Conservation (phyloP, 306 rosid genomes). For the Cicer judaicum region DNA sequence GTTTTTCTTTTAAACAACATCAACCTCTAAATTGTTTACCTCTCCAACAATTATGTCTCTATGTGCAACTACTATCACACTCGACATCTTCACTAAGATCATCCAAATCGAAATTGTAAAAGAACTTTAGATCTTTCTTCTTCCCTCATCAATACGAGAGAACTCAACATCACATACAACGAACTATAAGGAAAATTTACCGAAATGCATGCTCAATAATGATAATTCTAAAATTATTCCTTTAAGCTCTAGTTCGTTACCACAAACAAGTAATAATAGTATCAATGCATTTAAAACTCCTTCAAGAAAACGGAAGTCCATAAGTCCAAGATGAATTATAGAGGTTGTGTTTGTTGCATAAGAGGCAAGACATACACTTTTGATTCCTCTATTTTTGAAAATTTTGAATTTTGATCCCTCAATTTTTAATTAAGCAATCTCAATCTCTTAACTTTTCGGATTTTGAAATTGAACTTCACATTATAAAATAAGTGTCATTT, state of each 20-base stretch:
- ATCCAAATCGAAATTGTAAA: constrained; percentile 62
- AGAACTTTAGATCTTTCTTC: constrained; percentile 70
- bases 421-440: too few species aligned
- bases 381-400: too few species aligned
- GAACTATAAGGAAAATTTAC: constrained; percentile 65
- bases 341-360: constrained; percentile 77
- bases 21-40: constrained; percentile 73
- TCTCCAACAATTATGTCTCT: constrained; percentile 81
- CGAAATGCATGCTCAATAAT: constrained; percentile 64
- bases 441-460: too few species aligned
- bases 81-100: constrained; percentile 88
- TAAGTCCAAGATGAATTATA: constrained; percentile 68
- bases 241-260: constrained; percentile 78
- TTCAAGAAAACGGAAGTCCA: constrained; percentile 43
- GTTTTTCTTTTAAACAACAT: constrained; percentile 66
- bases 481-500: too few species aligned
- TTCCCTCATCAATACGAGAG: constrained; percentile 56
- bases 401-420: too few species aligned
- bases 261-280: constrained; percentile 54
- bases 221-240: constrained; percentile 62
- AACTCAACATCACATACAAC: constrained; percentile 80
- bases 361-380: constrained; percentile 38
- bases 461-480: too few species aligned
- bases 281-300: background rate
- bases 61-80: constrained; percentile 68